phyloP scores from a whole-genome alignment of 2,329 filamentous ascomycete species.

The Aspergillus sp. region DNA sequence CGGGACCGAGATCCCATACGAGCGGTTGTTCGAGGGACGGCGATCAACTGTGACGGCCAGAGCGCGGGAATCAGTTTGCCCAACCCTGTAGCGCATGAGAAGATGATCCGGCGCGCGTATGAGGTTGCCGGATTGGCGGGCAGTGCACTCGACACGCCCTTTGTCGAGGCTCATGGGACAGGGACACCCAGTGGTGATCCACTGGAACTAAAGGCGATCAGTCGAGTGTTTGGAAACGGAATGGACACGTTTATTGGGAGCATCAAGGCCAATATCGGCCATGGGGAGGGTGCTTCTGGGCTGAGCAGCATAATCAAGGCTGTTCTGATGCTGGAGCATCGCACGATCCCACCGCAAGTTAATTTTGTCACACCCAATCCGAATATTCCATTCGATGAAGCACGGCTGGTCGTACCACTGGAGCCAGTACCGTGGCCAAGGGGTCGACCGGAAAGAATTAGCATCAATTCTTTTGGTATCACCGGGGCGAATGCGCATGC shows the following conservation, averaged over 20 bases:
- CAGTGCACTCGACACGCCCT: neutral
- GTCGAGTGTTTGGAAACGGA: neutral
- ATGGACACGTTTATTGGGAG: neutral
- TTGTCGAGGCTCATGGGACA: neutral
- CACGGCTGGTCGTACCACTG: neutral
- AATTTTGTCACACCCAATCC: slow-evolving; percentile 31
- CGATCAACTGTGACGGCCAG: slow-evolving; percentile 19
- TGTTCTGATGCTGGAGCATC: slow-evolving; percentile 20
- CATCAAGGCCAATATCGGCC: slow-evolving; percentile 27
- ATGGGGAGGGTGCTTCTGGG: slow-evolving; percentile 23
- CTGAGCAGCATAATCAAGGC: slow-evolving; percentile 25
- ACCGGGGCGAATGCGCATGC: slow-evolving; percentile 22
- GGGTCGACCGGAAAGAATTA: slow-evolving; percentile 19
- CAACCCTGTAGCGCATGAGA: neutral
- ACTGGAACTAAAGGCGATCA: neutral
- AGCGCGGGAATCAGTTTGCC: neutral
- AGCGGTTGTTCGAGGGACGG: slow-evolving; percentile 32
- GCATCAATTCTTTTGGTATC: slow-evolving; percentile 36
- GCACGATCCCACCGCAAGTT: slow-evolving; percentile 20
- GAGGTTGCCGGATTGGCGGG: neutral
- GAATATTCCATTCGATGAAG: slow-evolving; percentile 8
- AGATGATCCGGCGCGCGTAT: neutral
- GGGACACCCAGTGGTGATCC: slow-evolving; percentile 6
- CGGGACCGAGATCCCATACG: slow-evolving; percentile 34
- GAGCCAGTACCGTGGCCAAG: slow-evolving; percentile 24